Base-by-base conservation (phyloP, 176 grass and related monocot genomes). In the Pontederia paniculata region DNA sequence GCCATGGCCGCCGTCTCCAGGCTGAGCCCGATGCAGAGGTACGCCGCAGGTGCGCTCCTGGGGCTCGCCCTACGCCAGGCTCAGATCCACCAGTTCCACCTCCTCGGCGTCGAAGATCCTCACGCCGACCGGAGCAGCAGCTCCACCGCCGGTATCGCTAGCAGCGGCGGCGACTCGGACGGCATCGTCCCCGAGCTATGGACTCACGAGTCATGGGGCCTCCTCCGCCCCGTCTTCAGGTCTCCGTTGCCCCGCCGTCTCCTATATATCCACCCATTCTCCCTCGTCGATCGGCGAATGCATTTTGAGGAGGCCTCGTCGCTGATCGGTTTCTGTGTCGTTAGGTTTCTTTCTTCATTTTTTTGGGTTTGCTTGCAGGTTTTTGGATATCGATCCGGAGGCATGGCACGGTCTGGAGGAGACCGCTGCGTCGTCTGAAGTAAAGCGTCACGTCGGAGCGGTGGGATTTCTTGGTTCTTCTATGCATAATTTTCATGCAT, bases 221-320 rank as follows among this genome's bases (percentile, higher is more conserved):
- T 63, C 20, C 60, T 63, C 11, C 60, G 19, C 3, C 60, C 60
- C n/a, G 60, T 63, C 41, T 63, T 63, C 19, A 42, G 20, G 55
- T 58, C 12, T 58, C 37, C 37, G 8, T 41, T 22, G 8, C 7
- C 54, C 37, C 59, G 10, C 14, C 3, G 3, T 42, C 18, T 9
- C 1, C 16, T 20, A 9, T 28, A 14, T 28, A n/a, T n/a, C n/a
- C n/a, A 1, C 50, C 13, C n/a, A 14, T 19, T 52, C 13, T 12
- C 8, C 8, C n/a, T 8, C 50, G 10, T 15, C 50, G 5, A 52
- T 6, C 50, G 50, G 18, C 8, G 13, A 52, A 9, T 17, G n/a
- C 50, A 12, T 18, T 7, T 15, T 18, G 50, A 17, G n/a, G 50
- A 19, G 50, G 50, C 50, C 9, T 52, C 13, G n/a, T 52, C 5